Percentiles rank a stretch among this genome's conserved stretches.
Evolutionary conservation across 805 yeast species (phyloP).

Genomic region (Candida railenensis): DNA sequence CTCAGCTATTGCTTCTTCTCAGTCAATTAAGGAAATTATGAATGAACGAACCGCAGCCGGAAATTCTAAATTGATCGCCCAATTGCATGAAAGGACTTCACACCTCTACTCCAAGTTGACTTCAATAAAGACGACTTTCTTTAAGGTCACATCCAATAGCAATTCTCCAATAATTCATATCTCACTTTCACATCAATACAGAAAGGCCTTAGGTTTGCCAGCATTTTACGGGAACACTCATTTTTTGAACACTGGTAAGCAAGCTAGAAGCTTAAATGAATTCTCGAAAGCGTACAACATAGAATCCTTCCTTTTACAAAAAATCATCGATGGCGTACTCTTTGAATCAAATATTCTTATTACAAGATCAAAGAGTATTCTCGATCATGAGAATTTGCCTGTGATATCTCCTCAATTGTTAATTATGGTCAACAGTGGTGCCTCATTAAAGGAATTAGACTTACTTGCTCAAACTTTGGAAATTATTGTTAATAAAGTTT

Average conservation of each 20-base stretch:
- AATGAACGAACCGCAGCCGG: constrained; percentile 28
- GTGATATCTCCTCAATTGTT: constrained; percentile 37
- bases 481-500: constrained; percentile 19
- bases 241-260: constrained; percentile 44
- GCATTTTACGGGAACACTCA: constrained; percentile 47
- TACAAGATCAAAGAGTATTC: constrained; percentile 59
- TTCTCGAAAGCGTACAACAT: constrained; percentile 45
- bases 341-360: constrained; percentile 55
- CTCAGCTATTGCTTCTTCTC: constrained; percentile 66
- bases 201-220: constrained; percentile 49
- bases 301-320: constrained; percentile 65
- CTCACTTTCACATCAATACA: constrained; percentile 47
- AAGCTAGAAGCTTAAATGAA: constrained; percentile 38
- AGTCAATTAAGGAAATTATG: constrained; percentile 48
- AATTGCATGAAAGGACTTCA: constrained; percentile 41
- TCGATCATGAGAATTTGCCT: constrained; percentile 74
- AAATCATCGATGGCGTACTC: constrained; percentile 58
- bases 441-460: constrained; percentile 24
- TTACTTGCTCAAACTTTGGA: constrained; percentile 21
- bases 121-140: constrained; percentile 33
- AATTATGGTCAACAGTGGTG: constrained; percentile 30
- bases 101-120: constrained; percentile 38
- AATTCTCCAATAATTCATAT: constrained; percentile 72
- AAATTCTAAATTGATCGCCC: constrained; percentile 27
- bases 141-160: constrained; percentile 54